phyloP scores from a whole-genome alignment of 495 filamentous ascomycete genomes.

The Penicillium robsamsonii region DNA sequence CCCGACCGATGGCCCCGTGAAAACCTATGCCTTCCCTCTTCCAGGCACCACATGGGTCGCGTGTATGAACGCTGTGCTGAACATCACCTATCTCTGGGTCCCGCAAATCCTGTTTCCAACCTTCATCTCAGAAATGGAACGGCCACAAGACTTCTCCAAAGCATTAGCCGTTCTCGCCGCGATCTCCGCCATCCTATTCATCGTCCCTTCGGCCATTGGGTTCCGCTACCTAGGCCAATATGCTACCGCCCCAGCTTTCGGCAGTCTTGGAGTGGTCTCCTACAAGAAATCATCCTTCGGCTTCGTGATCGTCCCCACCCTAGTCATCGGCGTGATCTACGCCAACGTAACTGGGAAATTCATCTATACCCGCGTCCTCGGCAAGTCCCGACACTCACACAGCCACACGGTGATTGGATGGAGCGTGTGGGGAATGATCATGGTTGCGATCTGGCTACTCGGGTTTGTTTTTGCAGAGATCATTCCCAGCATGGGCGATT shows the following conservation, averaged over 20 bases:
- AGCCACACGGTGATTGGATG: conserved; percentile 50
- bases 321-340: conserved; percentile 53
- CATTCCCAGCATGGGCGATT: conserved; percentile 50
- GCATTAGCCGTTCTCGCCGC: conserved; percentile 45
- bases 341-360: conserved; percentile 53
- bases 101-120: conserved; percentile 56
- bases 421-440: conserved; percentile 46
- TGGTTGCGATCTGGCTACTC: conserved; percentile 43
- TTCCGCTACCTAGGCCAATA: conserved; percentile 54
- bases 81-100: conserved; percentile 49
- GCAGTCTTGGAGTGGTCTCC: conserved; percentile 42
- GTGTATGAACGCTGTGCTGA: conserved; percentile 48
- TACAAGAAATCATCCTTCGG: conserved; percentile 50
- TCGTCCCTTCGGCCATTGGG: conserved; percentile 50
- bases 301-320: conserved; percentile 46
- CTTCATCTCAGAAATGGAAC: conserved; percentile 58
- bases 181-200: conserved; percentile 52
- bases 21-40: conserved; percentile 45
- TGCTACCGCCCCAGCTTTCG: conserved; percentile 51
- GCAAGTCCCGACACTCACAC: conserved; percentile 46
- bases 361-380: conserved; percentile 48
- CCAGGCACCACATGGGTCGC: conserved; percentile 45
- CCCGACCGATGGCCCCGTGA: conserved; percentile 38
- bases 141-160: conserved; percentile 56
- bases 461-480: conserved; percentile 52